Base-by-base conservation (phyloP, 768 basidiomycete species). In the Mycena pura region DNA sequence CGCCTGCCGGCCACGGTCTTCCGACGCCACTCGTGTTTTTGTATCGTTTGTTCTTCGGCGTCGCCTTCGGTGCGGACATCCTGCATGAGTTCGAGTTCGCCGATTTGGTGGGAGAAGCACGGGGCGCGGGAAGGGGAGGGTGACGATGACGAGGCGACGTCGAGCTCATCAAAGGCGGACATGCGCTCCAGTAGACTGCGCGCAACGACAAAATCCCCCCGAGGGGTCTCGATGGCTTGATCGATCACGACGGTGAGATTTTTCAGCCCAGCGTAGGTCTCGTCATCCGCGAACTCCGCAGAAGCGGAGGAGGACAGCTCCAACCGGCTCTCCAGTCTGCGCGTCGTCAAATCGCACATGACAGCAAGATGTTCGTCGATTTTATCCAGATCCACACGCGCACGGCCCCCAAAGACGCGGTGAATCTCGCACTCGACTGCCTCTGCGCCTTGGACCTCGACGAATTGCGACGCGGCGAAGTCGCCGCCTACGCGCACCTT, bases 401-500 rank as follows among this genome's bases (percentile, higher is more conserved):
- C 14, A 19, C 22, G 47, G 19, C n/a, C n/a, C n/a, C 54, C 48
- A 32, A 62, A 43, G 1, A 22, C 61, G 48, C 55, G 61, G 9
- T n/a, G 45, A 3, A 62, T 40, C 38, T 62, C 61, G 29, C 54
- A 48, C 44, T 62, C 61, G 43, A 62, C 61, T 5, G 61, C 61
- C 45, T 56, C 54, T 10, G 40, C 40, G 40, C 61, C 61, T 32
- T 57, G 32, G 49, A 57, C 54, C 55, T 62, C 61, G 56, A 63
- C 49, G 45, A 63, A 63, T 53, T 63, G 62, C 32, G 62, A 63
- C 43, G 62, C 62, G 3, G 22, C 36, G 21, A 44, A 53, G 62
- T 63, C 55, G 39, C 61, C 61, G 47, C 61, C 61, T 2, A 62
- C 61, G 49, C 61, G 61, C 21, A 57, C 61, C 36, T 63, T 63